Percentiles rank a stretch among this genome's conserved stretches.
Evolutionary conservation across 108 stramenopile genomes (phyloP).

Genomic region (Nitzschia sp.): DNA sequence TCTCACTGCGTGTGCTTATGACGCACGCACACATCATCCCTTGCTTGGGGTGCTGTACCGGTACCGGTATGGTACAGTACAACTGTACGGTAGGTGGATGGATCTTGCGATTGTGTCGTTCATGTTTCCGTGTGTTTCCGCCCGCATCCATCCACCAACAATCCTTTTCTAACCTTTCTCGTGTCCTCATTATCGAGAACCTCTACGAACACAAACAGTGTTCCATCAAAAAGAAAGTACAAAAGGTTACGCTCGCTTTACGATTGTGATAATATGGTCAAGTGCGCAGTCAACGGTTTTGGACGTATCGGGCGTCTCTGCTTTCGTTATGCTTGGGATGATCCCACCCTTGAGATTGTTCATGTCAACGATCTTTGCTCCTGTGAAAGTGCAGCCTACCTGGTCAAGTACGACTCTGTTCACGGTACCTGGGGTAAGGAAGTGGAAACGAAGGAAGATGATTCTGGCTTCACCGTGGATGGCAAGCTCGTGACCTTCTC

Average conservation of each 20-base stretch:
- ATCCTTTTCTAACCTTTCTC: background rate
- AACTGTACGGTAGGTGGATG: no score
- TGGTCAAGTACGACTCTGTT: slow-evolving; percentile 93
- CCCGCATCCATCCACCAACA: no score
- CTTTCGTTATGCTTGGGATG: slow-evolving; percentile 90
- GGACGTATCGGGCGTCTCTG: slow-evolving; percentile 92
- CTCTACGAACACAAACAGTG: background rate
- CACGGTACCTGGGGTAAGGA: slow-evolving; percentile 92
- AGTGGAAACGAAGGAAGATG: slow-evolving; percentile 64
- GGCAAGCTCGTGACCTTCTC: slow-evolving; percentile 83
- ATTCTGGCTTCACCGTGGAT: slow-evolving; percentile 81
- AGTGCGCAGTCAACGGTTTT: slow-evolving; percentile 90
- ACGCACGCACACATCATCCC: no score
- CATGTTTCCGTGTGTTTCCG: no score
- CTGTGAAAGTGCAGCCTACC: slow-evolving; percentile 83
- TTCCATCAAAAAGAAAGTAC: background rate
- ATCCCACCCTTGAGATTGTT: slow-evolving; percentile 86
- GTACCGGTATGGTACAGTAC: no score
- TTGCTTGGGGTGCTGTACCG: no score
- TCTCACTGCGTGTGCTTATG: no score
- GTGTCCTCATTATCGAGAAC: background rate
- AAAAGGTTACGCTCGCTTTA: no score
- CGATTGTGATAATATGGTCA: slow-evolving; percentile 31
- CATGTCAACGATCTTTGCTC: slow-evolving; percentile 93
- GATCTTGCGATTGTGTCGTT: no score